These are phyloP conservation scores for Botrytis pseudocinerea DNA, from an alignment of 2,329 filamentous ascomycete species.

Conservation along the genomic window DNA sequence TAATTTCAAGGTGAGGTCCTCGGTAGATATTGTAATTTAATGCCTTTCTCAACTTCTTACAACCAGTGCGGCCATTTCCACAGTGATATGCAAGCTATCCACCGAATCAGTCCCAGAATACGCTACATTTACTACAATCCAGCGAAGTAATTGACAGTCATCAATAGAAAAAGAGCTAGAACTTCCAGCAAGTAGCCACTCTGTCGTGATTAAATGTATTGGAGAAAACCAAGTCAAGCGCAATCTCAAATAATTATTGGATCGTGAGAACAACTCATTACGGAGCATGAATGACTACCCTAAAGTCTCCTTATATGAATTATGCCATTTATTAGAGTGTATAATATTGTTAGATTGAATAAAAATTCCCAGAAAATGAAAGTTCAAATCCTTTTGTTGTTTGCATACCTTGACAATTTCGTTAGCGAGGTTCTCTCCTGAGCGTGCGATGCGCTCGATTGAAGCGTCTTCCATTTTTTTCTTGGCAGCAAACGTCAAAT, in stretches of 20 bases:
- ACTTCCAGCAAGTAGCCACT: not conserved
- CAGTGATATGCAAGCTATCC: not conserved
- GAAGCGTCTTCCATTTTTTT: not conserved
- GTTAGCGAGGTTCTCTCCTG: not conserved
- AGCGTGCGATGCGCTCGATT: not conserved
- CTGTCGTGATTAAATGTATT: not conserved
- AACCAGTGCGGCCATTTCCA: not conserved
- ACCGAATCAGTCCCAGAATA: not conserved
- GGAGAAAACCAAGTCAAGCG: not conserved
- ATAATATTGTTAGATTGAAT: too few species aligned
- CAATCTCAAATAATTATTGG: not conserved
- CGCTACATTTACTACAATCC: too few species aligned
- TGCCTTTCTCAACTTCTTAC: not conserved
- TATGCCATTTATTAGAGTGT: not conserved
- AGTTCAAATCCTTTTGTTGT: not conserved
- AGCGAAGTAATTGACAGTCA: not conserved
- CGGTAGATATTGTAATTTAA: not conserved
- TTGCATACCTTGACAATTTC: not conserved
- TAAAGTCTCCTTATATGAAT: not conserved
- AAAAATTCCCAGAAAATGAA: not conserved
- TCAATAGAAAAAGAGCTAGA: accelerated
- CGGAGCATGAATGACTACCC: not conserved
- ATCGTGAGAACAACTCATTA: not conserved
- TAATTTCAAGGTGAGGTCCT: not conserved
- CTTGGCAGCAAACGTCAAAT: not conserved